Evolutionary conservation across 345 rosid species (phyloP), one percentile per base, ranked within the genome.

Genomic region (Nasturtium officinale): DNA sequence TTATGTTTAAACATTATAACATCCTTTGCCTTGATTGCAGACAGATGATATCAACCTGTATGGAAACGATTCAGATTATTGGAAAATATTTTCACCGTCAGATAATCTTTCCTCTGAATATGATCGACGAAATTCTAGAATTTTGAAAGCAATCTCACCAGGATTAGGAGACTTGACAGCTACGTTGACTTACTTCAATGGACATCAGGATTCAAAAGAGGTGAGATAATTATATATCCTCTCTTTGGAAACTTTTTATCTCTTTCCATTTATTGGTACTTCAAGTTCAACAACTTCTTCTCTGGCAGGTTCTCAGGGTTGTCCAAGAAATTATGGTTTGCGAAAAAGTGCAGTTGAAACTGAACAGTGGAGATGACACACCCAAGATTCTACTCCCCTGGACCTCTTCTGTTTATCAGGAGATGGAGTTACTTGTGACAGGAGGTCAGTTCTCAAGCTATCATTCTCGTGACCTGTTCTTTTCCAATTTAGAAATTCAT

Each of bases 341-440:
- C 77, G 83, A 89, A 53, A 82, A 74, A 84, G 91, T 94, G 69
- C 83, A 76, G 62, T 85, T 94, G 75, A 65, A 62, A 73, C 58
- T 82, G 78, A 89, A 86, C 60, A 72, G 47, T 29, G 75, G 72
- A 78, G 79, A 47, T 47, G 82, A 61, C 61, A 32, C 60, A 59
- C 77, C 85, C 64, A 80, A 65, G 40, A 69, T 65, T 43, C 77
- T 90, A 82, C 82, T 87, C 61, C 98, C 97, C 5, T 94, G 97
- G 97, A 86, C 82, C 68, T 96, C 91, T 56, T 76, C 83, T 60
- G 79, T 90, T 76, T 83, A 87, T 83, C 97, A 91, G 81, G 97
- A 87, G 85, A 83, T 86, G 81, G 89, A 87, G 81, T 79, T 94
- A 56, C 80, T 80, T 81, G 95, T 87, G 76, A 70, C 68, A 15